phyloP scores from a whole-genome alignment of 805 yeast genomes.

The Lipomyces starkeyi region DNA sequence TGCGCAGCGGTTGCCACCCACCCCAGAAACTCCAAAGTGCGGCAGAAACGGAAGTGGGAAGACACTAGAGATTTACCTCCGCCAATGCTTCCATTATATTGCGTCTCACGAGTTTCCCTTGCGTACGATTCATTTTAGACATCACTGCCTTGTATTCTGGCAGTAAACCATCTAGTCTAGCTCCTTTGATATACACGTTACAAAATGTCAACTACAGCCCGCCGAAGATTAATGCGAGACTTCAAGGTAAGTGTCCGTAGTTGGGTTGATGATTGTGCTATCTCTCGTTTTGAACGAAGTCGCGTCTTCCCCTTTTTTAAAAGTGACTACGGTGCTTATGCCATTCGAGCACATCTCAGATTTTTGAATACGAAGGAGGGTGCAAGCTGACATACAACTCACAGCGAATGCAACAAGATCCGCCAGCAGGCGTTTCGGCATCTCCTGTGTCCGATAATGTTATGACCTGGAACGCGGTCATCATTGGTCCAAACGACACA shows the following conservation, averaged over 20 bases:
- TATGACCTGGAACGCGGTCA: conserved; percentile 97
- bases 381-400: conserved; percentile 13
- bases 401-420: conserved; percentile 94
- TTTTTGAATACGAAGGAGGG: neutral
- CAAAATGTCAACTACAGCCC: conserved; percentile 95
- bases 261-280: conserved; percentile 34
- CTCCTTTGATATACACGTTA: neutral
- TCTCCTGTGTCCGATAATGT: conserved; percentile 97
- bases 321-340: neutral
- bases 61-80: too few relatives aligned
- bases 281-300: neutral
- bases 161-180: neutral
- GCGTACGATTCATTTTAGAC: neutral
- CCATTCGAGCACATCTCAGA: neutral
- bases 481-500: conserved; percentile 96
- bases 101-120: neutral
- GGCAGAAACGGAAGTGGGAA: neutral
- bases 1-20: neutral
- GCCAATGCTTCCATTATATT: neutral
- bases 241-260: conserved; percentile 66
- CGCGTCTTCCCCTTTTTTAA: too few relatives aligned
- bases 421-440: conserved; percentile 97
- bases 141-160: neutral
- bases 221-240: conserved; percentile 98
- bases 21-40: neutral